phyloP scores from a whole-genome alignment of 345 rosid genomes.

The Bretschneidera sinensis region DNA sequence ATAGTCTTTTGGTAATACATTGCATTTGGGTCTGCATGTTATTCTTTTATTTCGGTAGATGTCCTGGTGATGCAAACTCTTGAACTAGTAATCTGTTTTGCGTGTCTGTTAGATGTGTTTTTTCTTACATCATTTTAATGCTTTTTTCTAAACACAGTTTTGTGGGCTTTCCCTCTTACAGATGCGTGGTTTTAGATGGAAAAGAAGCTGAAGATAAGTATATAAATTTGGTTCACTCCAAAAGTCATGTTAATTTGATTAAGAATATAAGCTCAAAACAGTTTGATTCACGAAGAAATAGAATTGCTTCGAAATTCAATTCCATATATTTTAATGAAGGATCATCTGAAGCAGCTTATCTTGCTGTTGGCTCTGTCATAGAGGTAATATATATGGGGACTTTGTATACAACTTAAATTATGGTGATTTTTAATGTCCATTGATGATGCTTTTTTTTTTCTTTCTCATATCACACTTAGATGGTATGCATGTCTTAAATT shows the following conservation, averaged over 20 bases:
- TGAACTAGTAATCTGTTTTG: not conserved
- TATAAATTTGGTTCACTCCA: slow-evolving; percentile 54
- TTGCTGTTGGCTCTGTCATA: slow-evolving; percentile 84
- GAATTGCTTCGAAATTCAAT: slow-evolving; percentile 53
- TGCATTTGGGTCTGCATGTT: not conserved
- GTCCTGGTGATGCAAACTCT: not conserved
- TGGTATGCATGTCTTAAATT: not conserved
- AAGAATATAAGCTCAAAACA: slow-evolving; percentile 58
- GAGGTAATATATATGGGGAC: slow-evolving; percentile 38
- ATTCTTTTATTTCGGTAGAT: no score
- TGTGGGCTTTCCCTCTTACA: slow-evolving; percentile 24
- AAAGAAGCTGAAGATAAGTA: slow-evolving; percentile 64
- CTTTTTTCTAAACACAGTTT: not conserved
- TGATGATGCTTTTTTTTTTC: not conserved
- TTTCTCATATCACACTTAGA: no score
- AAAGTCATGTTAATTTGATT: slow-evolving; percentile 57
- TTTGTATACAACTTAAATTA: not conserved
- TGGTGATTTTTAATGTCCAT: not conserved
- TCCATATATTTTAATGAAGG: slow-evolving; percentile 82
- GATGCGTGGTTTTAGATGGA: slow-evolving; percentile 69
- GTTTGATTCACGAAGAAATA: slow-evolving; percentile 44
- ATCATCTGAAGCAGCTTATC: slow-evolving; percentile 80
- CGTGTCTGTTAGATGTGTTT: not conserved
- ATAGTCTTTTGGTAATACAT: no score
- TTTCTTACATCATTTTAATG: not conserved